Evolutionary conservation across 441 rosid genomes (phyloP).

Genomic region (Manihot esculenta): DNA sequence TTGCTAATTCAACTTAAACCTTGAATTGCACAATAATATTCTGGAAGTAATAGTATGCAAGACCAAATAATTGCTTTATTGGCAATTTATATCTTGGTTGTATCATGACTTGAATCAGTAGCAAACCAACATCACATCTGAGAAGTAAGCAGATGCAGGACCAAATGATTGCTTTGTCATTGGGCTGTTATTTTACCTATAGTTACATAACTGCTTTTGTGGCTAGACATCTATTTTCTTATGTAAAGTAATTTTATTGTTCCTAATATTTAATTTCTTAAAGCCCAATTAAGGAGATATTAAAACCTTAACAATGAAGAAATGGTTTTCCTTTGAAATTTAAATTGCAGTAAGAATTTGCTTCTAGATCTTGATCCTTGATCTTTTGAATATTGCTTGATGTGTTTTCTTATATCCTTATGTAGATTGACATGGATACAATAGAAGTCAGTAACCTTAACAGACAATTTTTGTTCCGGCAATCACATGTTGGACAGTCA

Average conservation of each 20-base stretch:
- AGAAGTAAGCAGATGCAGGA: neutral
- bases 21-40: too few relatives aligned
- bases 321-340: neutral
- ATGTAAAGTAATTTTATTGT: neutral
- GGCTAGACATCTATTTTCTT: neutral
- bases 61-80: too few relatives aligned
- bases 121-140: neutral
- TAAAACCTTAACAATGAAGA: neutral
- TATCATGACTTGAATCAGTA: neutral
- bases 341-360: neutral
- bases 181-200: slow-evolving; percentile 3
- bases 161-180: neutral
- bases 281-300: neutral
- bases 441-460: slow-evolving; percentile 99
- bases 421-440: slow-evolving; percentile 98
- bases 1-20: too few relatives aligned
- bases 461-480: slow-evolving; percentile 90
- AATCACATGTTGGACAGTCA: slow-evolving; percentile 92
- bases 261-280: neutral
- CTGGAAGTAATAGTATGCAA: too few relatives aligned
- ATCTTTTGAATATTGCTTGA: slow-evolving; percentile 8
- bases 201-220: neutral
- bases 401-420: slow-evolving; percentile 15
- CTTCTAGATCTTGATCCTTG: neutral
- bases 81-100: neutral